Evolutionary conservation across 257 asterid species (phyloP), one percentile per base, ranked within the genome.

Genomic region (Solanum medicagineum): DNA sequence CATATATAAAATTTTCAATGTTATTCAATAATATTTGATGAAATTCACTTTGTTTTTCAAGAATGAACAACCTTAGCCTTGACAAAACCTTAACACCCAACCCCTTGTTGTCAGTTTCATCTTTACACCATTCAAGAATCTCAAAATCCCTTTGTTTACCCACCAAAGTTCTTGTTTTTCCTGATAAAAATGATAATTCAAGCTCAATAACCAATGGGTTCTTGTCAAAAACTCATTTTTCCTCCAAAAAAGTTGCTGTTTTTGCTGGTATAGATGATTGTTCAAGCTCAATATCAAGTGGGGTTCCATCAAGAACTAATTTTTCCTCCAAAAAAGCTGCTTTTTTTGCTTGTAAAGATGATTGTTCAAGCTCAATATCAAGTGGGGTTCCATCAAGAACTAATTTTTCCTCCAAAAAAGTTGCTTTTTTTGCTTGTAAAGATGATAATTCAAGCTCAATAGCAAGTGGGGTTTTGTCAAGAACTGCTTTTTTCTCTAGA

Each of bases 21-120:
- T 17, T 85, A 70, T 29, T 68, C 65, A 60, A 60, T 86, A 84
- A 54, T 63, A 62, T 85, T 87, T 80, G 84, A 91, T 90, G 92
- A 88, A 49, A 84, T 82, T 88, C 81, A 44, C 87, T 81, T 83
- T 57, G 82, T 40, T 85, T 86, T 81, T 51, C 91, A 83, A 81
- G 14, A 84, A 95, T 95, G 98, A 97, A 94, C 51, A 83, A 89
- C 71, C 87, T 93, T 77, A 84, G 91, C 10, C 89, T 94, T 84
- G 90, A 87, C 90, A 89, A 91, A 51, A 79, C 86, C 49, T 74
- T 89, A 12, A 86, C 84, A 5, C 5, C 85, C 86, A 85, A 85
- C 81, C 85, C 89, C 70, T 94, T 91, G 49, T 85, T 87, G 14
- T 66, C 92, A 2, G 91, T 86, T 22, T 90, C 91, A 77, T 77